Evolutionary conservation across 306 rosid species (phyloP).

Genomic region (Pyrus communis): DNA sequence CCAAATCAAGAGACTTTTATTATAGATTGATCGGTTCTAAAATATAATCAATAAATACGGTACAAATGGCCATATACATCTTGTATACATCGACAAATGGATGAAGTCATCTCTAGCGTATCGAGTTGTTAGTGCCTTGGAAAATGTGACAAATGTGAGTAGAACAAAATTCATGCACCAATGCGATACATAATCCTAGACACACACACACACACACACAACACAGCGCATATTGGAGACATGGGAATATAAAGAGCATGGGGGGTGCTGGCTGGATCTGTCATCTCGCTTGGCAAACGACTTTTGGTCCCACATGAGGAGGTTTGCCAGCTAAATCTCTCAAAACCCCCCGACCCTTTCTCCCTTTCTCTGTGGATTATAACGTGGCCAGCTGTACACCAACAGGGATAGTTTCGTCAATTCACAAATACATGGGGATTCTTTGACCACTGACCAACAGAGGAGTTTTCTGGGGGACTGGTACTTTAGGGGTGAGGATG

Average conservation of each 20-base stretch:
- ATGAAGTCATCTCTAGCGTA: no score
- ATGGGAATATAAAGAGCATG: not conserved
- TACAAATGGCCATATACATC: not conserved
- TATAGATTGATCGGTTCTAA: not conserved
- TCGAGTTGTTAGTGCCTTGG: no score
- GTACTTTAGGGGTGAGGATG: no score
- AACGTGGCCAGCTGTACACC: constrained; percentile 53
- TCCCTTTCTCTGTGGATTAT: constrained; percentile 3
- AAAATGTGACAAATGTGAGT: no score
- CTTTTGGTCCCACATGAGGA: constrained; percentile 16
- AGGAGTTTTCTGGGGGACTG: not conserved
- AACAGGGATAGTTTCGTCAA: constrained; percentile 14
- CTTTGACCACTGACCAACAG: constrained; percentile 15
- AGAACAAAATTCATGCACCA: not conserved
- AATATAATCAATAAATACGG: not conserved
- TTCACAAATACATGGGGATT: no score
- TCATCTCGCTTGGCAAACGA: not conserved
- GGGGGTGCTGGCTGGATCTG: not conserved
- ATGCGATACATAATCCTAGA: no score
- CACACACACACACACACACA: no score
- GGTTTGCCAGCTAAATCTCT: constrained; percentile 1
- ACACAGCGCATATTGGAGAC: not conserved
- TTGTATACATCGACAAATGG: no score
- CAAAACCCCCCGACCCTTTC: not conserved
- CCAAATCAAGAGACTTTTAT: no score